These are phyloP conservation scores for Lepidium africanum DNA, from an alignment of 345 rosid species.

Conservation along the genomic window DNA sequence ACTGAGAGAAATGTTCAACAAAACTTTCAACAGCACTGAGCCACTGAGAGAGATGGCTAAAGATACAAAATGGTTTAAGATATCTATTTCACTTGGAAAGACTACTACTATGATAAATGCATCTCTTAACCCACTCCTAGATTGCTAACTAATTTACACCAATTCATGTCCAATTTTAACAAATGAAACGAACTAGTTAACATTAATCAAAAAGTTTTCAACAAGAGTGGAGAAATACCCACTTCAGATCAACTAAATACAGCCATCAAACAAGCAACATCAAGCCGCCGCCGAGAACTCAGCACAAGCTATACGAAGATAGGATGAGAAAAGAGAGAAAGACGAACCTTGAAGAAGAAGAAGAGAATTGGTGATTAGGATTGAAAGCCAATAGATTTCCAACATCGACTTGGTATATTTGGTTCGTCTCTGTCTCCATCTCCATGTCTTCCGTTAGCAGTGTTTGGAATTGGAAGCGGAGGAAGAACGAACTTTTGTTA, in stretches of 20 bases:
- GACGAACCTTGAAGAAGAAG: constrained; percentile 59
- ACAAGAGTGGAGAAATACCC: neutral
- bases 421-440: constrained; percentile 33
- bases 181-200: neutral
- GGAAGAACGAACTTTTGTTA: neutral
- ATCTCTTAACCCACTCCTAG: neutral
- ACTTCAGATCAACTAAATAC: neutral
- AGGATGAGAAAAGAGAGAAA: neutral
- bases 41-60: neutral
- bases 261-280: neutral
- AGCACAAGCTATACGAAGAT: neutral
- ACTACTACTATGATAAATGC: neutral
- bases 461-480: neutral
- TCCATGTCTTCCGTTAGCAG: constrained; percentile 25
- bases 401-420: constrained; percentile 43
- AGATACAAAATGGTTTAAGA: neutral
- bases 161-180: neutral
- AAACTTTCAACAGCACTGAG: neutral
- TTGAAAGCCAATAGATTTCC: constrained; percentile 71
- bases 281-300: constrained; percentile 11
- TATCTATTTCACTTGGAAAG: neutral
- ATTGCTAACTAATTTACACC: neutral
- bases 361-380: constrained; percentile 38
- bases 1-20: neutral
- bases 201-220: neutral